Evolutionary conservation across 805 yeast species (phyloP).

Genomic region (Blastobotrys robertii): DNA sequence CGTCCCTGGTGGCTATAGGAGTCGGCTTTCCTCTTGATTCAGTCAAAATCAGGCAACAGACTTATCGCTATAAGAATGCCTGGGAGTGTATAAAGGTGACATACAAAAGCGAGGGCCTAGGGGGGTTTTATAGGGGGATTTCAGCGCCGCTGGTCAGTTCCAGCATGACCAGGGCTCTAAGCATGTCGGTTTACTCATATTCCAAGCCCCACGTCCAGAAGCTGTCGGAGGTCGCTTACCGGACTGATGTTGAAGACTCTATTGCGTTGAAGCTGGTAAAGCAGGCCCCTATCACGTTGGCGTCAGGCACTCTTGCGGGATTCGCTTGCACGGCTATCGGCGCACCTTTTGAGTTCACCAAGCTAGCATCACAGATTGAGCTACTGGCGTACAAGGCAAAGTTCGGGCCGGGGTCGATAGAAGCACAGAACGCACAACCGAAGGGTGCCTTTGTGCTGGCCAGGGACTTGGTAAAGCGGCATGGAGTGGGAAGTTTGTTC

Average conservation of each 20-base stretch:
- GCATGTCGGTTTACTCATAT: constrained; percentile 53
- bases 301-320: constrained; percentile 61
- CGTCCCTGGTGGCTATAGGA: constrained; percentile 54
- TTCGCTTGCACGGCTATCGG: constrained; percentile 41
- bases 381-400: constrained; percentile 21
- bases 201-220: constrained; percentile 32
- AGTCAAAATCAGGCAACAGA: constrained; percentile 80
- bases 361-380: constrained; percentile 67
- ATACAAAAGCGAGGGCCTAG: constrained; percentile 48
- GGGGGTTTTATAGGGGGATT: constrained; percentile 69
- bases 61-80: constrained; percentile 52
- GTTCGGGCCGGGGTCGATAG: too few species aligned
- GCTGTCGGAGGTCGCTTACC: constrained; percentile 12
- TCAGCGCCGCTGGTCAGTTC: constrained; percentile 64
- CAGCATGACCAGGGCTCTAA: constrained; percentile 48
- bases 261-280: constrained; percentile 5
- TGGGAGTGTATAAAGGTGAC: constrained; percentile 51
- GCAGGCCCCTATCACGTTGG: constrained; percentile 18
- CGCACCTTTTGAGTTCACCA: constrained; percentile 81
- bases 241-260: constrained; percentile 8
- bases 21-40: constrained; percentile 83
- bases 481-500: constrained; percentile 58
- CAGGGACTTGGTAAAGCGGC: constrained; percentile 42
- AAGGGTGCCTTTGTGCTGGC: constrained; percentile 35
- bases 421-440: constrained; percentile 3